Evolutionary conservation across 2,329 filamentous ascomycete species (phyloP).

Genomic region (Paecilomyces sp.): DNA sequence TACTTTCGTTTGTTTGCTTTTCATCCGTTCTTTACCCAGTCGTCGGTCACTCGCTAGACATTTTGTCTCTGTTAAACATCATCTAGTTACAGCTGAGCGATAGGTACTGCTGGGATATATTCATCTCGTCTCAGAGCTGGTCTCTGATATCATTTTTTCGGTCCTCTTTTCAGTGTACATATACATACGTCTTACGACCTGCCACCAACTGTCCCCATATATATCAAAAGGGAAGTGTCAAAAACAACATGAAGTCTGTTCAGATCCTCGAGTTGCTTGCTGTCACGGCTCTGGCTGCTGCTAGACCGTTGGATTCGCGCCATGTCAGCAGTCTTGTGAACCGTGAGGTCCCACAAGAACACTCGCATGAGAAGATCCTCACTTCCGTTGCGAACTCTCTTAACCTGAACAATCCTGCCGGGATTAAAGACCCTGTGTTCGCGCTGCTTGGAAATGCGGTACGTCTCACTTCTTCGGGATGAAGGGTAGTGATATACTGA

Average conservation of each 20-base stretch:
- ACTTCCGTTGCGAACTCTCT: slow-evolving; percentile 39
- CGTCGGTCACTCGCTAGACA: neutral
- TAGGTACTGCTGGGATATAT: neutral
- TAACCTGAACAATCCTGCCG: slow-evolving; percentile 40
- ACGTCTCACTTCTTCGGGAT: neutral
- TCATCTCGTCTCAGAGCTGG: neutral
- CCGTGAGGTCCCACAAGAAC: slow-evolving; percentile 52
- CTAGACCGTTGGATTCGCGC: neutral
- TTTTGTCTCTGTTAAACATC: neutral
- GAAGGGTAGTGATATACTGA: neutral
- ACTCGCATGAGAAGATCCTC: slow-evolving; percentile 48
- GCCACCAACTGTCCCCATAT: neutral
- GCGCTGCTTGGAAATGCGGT: slow-evolving; percentile 45
- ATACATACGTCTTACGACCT: neutral
- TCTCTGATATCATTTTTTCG: neutral
- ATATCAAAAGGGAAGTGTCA: neutral
- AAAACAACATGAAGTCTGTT: neutral
- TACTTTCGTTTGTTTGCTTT: slow-evolving; percentile 1
- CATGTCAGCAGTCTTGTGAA: neutral
- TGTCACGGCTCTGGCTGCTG: slow-evolving; percentile 1
- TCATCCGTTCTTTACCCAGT: neutral
- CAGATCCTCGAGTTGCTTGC: slow-evolving; percentile 1
- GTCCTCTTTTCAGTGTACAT: neutral
- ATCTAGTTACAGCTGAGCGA: neutral
- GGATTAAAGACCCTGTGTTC: slow-evolving; percentile 45